Evolutionary conservation across 768 basidiomycete genomes (phyloP), one percentile per base, ranked within the genome.

Genomic region (Suillus plorans): DNA sequence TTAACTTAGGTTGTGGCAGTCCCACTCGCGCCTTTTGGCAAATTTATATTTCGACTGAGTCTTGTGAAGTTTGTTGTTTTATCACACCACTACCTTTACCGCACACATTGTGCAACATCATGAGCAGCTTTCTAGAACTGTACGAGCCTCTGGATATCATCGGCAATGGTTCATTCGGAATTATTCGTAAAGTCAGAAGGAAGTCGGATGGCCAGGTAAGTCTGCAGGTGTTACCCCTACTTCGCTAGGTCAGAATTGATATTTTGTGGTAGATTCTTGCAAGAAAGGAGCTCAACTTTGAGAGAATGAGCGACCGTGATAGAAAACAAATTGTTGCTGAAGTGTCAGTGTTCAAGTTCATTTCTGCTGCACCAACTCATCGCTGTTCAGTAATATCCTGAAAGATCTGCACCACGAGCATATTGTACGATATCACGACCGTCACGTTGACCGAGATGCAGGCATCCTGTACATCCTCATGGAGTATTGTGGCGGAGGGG

Each of bases 401-500:
- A 97, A 97, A 79, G 94, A 96, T 72, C 84, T 99, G 20, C 86
- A 94, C 70, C 94, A 99, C 77, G 92, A 93, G 74, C 91, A 99
- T 77, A 99, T 99, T 67, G 97, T 99, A 66, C 92, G 92, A 70
- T 97, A 96, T 77, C 89, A 94, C 70, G 95, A 97, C 82, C 85
- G 95, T 66, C 83, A 91, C 72, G 93, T 98, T 64, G 97, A 99
- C 80, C 84, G 91, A 67, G 92, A 95, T 60, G 84, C 86, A 45
- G 94, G 94, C 25, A 92, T 95, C 63, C 86, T 99, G 52, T 99
- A 98, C 76, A 98, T 99, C 67, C 83, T 99, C 69, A 99, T 99
- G 97, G 97, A 99, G 80, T 99, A 94, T 75, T 99, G 97, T 73
- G 95, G 94, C 5, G 96, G 95, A 25, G 97, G 97, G 14, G 97